Evolutionary conservation across 352 stramenopile genomes (phyloP), one percentile per base, ranked within the genome.

Genomic region (Globisporangium middletonii): DNA sequence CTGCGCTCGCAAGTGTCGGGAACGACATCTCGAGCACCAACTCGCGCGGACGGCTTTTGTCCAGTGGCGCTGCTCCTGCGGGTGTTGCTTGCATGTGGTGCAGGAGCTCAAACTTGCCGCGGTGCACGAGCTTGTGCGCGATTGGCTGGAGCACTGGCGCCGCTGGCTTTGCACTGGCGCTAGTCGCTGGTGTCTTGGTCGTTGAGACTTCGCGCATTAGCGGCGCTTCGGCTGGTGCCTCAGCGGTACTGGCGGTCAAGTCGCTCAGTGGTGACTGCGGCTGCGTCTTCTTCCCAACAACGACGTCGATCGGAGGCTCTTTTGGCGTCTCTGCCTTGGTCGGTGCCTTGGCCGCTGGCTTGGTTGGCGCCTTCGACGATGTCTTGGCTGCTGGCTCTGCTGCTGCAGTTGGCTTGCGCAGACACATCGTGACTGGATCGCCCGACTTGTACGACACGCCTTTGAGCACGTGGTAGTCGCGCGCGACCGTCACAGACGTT

Each of bases 381-480:
- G 48, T 4, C 28, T 53, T 50, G 19, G n/a, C 3, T 4, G 42
- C 28, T 57, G 18, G n/a, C 23, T 23, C 27, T 38, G 28, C 12
- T 42, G 18, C 15, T 2, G n/a, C 46, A 19, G 68, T 49, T 18
- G 56, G 28, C 28, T 72, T 82, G 7, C 48, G 63, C 15, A 88
- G 57, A 68, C 80, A 89, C 85, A 92, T 92, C 3, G 80, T 86
- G 19, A 89, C 71, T 0, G 79, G 85, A 18, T 86, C 63, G 8
- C 84, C 75, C 1, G 75, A 93, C 68, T 97, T 97, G 68, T 96
- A 97, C 51, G 60, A 27, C 19, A 96, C 81, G 26, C 88, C 87
- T 62, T 95, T 92, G 16, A 96, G 67, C 33, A 97, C 73, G 50
- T 86, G 87, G 53, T 83, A 96, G 23, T 86, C 73, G 18, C 69